A percentile compares a stretch with the other conserved stretches of the same genome.
Evolutionary conservation across 148 eudicot species (phyloP).

Genomic region (Rhododendron griersonianum): DNA sequence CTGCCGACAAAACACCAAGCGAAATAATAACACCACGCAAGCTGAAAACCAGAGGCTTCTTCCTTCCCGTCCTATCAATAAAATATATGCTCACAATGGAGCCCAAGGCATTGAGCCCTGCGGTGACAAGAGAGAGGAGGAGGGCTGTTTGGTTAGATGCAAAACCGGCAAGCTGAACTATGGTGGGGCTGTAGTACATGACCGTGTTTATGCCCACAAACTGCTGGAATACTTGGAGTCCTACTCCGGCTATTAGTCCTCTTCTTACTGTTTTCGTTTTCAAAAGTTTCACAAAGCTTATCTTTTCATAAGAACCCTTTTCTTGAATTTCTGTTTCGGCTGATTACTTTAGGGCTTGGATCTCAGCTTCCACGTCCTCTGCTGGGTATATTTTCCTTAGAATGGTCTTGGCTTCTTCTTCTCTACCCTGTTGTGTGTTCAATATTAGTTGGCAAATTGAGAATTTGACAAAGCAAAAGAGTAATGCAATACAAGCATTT

Average conservation of each 20-base stretch:
- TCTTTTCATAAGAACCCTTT: slow-evolving; percentile 11
- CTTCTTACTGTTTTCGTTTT: slow-evolving; percentile 40
- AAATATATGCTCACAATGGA: slow-evolving; percentile 59
- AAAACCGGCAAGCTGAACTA: slow-evolving; percentile 49
- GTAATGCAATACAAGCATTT: not conserved
- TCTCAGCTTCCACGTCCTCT: slow-evolving; percentile 42
- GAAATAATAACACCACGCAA: slow-evolving; percentile 43
- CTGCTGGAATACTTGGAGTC: slow-evolving; percentile 63
- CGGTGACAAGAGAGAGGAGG: slow-evolving; percentile 55
- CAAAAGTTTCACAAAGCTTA: slow-evolving; percentile 19
- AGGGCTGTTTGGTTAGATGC: slow-evolving; percentile 63
- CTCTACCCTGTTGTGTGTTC: slow-evolving; percentile 35
- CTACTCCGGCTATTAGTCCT: slow-evolving; percentile 53
- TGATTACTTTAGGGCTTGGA: slow-evolving; percentile 42
- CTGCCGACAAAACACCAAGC: slow-evolving; percentile 35
- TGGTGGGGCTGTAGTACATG: not conserved
- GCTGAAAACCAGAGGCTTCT: slow-evolving; percentile 47
- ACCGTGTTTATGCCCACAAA: slow-evolving; percentile 58
- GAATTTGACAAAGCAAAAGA: not conserved
- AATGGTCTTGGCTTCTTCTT: slow-evolving; percentile 43
- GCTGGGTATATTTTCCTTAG: slow-evolving; percentile 45
- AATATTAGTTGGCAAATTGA: not conserved
- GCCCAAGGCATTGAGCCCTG: slow-evolving; percentile 60
- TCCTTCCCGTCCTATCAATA: slow-evolving; percentile 57
- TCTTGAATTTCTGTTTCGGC: slow-evolving; percentile 40